These are phyloP conservation scores for Sanguinoderma infundibulare DNA, from an alignment of 1,284 basidiomycete species.

Conservation along the genomic window DNA sequence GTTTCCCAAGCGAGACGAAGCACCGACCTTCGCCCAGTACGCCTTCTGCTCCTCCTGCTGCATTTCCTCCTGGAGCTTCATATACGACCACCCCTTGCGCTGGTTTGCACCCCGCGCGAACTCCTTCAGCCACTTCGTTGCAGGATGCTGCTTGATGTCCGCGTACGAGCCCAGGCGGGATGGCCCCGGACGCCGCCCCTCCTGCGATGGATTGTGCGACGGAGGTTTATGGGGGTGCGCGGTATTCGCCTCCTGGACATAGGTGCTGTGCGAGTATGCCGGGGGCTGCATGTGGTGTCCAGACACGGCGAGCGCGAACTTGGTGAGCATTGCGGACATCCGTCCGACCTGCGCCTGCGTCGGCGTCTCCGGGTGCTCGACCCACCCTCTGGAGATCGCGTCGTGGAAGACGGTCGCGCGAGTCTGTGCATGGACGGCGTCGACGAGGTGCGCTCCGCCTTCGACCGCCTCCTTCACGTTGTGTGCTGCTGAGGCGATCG, in stretches of 20 bases:
- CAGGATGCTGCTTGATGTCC: slow-evolving; percentile 18
- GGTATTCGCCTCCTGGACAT: background rate
- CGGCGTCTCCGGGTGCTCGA: slow-evolving; percentile 31
- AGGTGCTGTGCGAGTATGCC: slow-evolving; percentile 9
- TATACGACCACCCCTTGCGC: slow-evolving; percentile 27
- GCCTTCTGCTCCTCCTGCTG: slow-evolving; percentile 50
- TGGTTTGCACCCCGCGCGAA: slow-evolving; percentile 21
- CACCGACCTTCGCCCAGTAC: slow-evolving; percentile 49
- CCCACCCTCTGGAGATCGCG: slow-evolving; percentile 32
- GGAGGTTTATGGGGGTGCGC: background rate
- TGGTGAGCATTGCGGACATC: slow-evolving; percentile 57
- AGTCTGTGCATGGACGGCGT: slow-evolving; percentile 12
- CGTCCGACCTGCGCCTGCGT: slow-evolving; percentile 44
- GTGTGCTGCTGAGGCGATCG: background rate
- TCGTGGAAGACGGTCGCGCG: slow-evolving; percentile 30
- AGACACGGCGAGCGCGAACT: slow-evolving; percentile 46
- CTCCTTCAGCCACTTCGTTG: slow-evolving; percentile 29
- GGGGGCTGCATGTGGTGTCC: slow-evolving; percentile 30
- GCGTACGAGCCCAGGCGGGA: background rate
- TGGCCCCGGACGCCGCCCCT: background rate
- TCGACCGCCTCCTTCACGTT: background rate
- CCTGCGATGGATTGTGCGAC: background rate
- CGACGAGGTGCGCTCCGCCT: background rate
- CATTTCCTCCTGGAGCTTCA: slow-evolving; percentile 28
- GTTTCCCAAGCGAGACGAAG: background rate